A percentile compares a stretch with the other conserved stretches of the same genome.
These are phyloP conservation scores for Fusarium longipes DNA, from an alignment of 2,329 filamentous ascomycete genomes.

Conservation along the genomic window DNA sequence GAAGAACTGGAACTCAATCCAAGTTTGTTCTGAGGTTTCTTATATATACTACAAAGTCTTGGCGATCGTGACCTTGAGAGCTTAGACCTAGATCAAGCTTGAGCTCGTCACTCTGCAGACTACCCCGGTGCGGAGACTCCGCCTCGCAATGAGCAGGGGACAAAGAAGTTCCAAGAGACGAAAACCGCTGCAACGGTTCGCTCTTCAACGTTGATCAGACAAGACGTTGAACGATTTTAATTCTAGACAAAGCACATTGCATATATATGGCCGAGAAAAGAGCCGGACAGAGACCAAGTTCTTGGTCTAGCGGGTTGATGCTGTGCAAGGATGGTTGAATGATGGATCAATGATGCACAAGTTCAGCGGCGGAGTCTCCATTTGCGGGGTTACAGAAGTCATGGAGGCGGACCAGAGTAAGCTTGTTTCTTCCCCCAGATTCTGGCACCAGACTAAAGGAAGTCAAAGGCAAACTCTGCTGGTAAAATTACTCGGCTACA, in stretches of 20 bases:
- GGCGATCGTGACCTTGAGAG: neutral
- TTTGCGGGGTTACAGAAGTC: slow-evolving; percentile 20
- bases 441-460: neutral
- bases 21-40: neutral
- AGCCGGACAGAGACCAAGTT: slow-evolving; percentile 25
- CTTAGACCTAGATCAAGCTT: neutral
- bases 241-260: neutral
- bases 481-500: slow-evolving; percentile 11
- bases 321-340: slow-evolving; percentile 5
- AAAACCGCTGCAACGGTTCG: neutral
- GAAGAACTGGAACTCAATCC: neutral
- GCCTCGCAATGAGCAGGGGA: neutral
- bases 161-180: neutral
- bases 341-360: slow-evolving; percentile 9
- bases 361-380: slow-evolving; percentile 6
- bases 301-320: slow-evolving; percentile 12
- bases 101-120: slow-evolving; percentile 14
- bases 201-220: neutral
- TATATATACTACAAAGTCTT: slow-evolving; percentile 31
- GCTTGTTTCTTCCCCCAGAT: slow-evolving; percentile 7
- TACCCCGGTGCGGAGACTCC: slow-evolving; percentile 28
- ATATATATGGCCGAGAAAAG: slow-evolving; percentile 35
- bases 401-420: neutral
- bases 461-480: neutral
- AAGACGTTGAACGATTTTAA: neutral